Base-by-base conservation (phyloP, 2,329 filamentous ascomycete genomes). In the Colletotrichum navitas region DNA sequence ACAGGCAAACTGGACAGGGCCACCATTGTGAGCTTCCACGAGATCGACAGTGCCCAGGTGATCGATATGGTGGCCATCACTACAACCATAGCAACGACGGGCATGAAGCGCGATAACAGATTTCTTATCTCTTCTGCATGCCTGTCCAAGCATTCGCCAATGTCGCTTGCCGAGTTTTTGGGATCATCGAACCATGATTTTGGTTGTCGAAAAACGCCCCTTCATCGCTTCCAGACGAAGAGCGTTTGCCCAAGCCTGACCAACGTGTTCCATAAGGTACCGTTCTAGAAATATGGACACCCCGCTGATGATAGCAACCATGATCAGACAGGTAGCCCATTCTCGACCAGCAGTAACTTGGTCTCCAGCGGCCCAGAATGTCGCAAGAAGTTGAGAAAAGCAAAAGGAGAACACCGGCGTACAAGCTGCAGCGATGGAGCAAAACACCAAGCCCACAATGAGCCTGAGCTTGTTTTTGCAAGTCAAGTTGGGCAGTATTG, bases 111-210 rank as follows among this genome's bases (percentile, higher is more conserved):
- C 2, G 93, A 92, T 0, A 97, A 86, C 0, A 98, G 83, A 75
- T 93, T 94, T 11, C 93, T 89, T 89, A 96, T 95, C 78, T 97
- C 94, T 78, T 98, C 94, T 0, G 92, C 93, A 76, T 94, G 93
- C 21, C 92, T 88, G 76, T 97, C 94, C 0, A 98, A 86, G 55
- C 88, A 92, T 72, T 93, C 90, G 0, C 87, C 90, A 52, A 98
- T 85, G 2, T 86, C 85, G 0, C 85, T 84, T 0, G 92, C 83
- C 0, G 87, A 89, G 79, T 96, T 93, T 43, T 85, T 84, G 2
- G 91, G 85, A 61, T 86, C 83, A 74, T 94, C 91, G 75, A 97
- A 97, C 91, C 94, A 98, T 5, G 87, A 81, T 72, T 88, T 90
- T 0, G 93, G 92, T 77, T 98, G 95, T 49, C 88, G 85, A 0